Conservation (phyloP, 2,329 filamentous ascomycete species). For the Colletotrichum coccodes region DNA sequence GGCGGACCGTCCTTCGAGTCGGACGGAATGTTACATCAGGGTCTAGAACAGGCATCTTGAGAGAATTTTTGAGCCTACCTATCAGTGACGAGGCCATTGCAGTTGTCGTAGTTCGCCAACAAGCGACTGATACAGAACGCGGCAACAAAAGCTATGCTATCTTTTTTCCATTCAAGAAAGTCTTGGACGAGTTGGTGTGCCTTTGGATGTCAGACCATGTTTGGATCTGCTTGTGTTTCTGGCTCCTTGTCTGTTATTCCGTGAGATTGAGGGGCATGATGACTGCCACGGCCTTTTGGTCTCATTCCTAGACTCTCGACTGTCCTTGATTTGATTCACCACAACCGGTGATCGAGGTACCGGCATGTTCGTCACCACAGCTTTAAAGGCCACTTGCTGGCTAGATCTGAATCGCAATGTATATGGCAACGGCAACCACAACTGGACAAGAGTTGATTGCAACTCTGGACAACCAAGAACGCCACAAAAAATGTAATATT, state of each 20-base stretch:
- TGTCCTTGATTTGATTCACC: background rate
- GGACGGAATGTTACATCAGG: background rate
- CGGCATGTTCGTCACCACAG: background rate
- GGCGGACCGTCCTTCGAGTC: background rate
- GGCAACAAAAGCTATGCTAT: background rate
- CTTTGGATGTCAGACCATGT: background rate
- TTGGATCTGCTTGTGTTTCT: background rate
- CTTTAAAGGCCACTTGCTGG: background rate
- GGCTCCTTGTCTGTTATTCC: background rate
- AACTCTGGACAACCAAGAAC: background rate
- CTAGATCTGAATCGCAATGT: background rate
- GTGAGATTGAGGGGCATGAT: background rate
- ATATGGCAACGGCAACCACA: background rate
- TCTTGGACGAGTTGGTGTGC: background rate
- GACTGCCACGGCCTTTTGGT: background rate
- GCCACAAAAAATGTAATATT: background rate
- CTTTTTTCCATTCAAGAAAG: background rate
- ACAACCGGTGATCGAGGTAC: background rate
- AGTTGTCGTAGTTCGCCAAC: background rate
- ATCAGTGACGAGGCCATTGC: background rate
- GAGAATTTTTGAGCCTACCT: background rate
- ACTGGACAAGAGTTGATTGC: background rate
- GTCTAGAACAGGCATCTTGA: background rate
- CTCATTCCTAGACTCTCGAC: background rate
- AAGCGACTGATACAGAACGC: background rate